Base-by-base conservation (phyloP, 2,329 filamentous ascomycete genomes). In the Nothomitra cinnamomea region DNA sequence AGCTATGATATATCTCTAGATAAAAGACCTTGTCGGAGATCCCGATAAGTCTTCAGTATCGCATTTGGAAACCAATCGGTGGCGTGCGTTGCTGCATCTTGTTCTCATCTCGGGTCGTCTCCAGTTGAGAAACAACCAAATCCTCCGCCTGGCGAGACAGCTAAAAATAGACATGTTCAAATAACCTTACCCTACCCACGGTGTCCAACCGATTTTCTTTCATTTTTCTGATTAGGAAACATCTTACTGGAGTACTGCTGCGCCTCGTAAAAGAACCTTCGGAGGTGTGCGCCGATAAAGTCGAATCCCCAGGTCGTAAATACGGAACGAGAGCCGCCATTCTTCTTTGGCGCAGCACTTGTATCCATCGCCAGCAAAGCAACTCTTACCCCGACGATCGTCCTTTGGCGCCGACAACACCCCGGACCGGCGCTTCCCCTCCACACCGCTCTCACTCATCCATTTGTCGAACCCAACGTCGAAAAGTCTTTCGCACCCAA, bases 361-460 rank as follows among this genome's bases (percentile, higher is more conserved):
- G 45, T 21, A 8, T 22, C 41, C 45, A 35, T 49, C 45, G 45
- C 45, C 45, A 35, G 25, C 45, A 35, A 28, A 49, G 45, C 45
- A 49, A 24, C 10, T 19, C 19, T 17, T 35, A 17, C 45, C 19
- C 25, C 12, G 32, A 28, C 45, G 24, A 49, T 28, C 45, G 13
- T 49, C 45, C 28, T 49, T 49, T 49, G 45, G 45, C 45, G 45
- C 45, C 32, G 45, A 32, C 28, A 10, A 32, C 10, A 49, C 45
- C 45, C 45, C 32, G 45, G 45, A 35, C 45, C 28, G 24, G 45
- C 45, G 45, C 45, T 49, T 49, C 45, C 45, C 45, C 45, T 49
- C 45, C 45, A 49, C 45, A 49, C 45, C 45, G 45, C 25, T 49
- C 28, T 49, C 45, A 49, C 22, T 10, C 13, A 49, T 28, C 45